phyloP scores from a whole-genome alignment of 768 basidiomycete genomes.

The Podaxis rugospora region DNA sequence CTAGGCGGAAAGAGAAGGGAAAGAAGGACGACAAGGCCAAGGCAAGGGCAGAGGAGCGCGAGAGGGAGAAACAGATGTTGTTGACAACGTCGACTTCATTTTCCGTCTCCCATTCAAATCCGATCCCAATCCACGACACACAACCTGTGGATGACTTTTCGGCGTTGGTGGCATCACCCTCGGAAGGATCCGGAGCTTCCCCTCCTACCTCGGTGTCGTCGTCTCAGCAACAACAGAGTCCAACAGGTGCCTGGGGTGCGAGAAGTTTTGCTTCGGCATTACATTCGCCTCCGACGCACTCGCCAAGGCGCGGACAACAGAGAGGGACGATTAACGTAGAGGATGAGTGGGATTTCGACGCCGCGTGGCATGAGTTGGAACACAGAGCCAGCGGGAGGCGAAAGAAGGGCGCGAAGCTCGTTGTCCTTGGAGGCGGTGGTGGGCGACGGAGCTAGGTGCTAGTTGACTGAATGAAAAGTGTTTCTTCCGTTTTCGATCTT shows the following conservation, averaged over 20 bases:
- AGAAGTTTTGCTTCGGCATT: constrained; percentile 81
- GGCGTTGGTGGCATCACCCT: constrained; percentile 12
- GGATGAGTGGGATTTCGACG: constrained; percentile 77
- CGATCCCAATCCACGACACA: constrained; percentile 19
- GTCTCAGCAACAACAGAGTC: constrained; percentile 15
- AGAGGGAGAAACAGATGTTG: constrained; percentile 52
- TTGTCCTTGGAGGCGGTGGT: constrained; percentile 67
- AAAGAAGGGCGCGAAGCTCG: constrained; percentile 59
- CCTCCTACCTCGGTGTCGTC: constrained; percentile 10
- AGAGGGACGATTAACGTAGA: constrained; percentile 31
- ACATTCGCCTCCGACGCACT: constrained; percentile 41
- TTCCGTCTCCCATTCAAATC: constrained; percentile 13
- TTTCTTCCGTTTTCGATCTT: too few species aligned
- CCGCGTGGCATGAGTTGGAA: constrained; percentile 80
- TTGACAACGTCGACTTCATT: constrained; percentile 15
- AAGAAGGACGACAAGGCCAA: constrained; percentile 86
- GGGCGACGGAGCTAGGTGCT: constrained; percentile 35
- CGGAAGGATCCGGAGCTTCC: neutral
- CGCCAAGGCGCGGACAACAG: constrained; percentile 22
- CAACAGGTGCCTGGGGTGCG: constrained; percentile 68
- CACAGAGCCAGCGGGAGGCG: constrained; percentile 49
- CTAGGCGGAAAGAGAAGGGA: constrained; percentile 75
- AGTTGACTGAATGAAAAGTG: neutral
- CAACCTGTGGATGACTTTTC: constrained; percentile 21
- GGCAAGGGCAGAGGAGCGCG: constrained; percentile 70